Percentiles rank a stretch among this genome's conserved stretches.
Evolutionary conservation across 331 rosid species (phyloP).

Genomic region (Rosa hybrid): DNA sequence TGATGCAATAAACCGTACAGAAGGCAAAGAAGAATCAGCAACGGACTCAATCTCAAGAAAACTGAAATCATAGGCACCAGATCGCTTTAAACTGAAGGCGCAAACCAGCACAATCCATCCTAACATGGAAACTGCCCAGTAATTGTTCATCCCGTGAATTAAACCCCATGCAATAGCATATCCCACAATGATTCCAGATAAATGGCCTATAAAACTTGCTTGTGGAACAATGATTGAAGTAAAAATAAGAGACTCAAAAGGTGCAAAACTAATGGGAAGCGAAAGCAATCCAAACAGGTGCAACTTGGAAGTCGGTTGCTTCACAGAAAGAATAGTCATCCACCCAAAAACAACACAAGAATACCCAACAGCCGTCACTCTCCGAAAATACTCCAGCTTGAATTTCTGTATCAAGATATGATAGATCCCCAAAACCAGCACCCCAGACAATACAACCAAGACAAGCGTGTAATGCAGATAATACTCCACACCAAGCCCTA

Average conservation of each 20-base stretch:
- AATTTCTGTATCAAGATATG: conserved; percentile 81
- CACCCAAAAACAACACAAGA: conserved; percentile 99
- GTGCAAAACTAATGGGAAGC: conserved; percentile 95
- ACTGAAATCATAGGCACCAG: conserved; percentile 62
- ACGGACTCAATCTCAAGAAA: conserved; percentile 94
- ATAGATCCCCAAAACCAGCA: conserved; percentile 73
- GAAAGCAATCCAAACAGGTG: conserved; percentile 92
- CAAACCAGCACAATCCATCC: conserved; percentile 79
- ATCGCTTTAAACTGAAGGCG: conserved; percentile 74
- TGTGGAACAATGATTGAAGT: conserved; percentile 96
- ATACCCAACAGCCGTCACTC: conserved; percentile 93
- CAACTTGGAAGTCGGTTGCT: conserved; percentile 87
- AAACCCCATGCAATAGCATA: conserved; percentile 98
- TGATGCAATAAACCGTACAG: conserved; percentile 71
- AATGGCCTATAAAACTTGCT: conserved; percentile 95
- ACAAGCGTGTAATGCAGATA: conserved; percentile 95
- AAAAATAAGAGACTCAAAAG: conserved; percentile 89
- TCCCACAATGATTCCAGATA: conserved; percentile 90
- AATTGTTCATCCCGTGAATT: conserved; percentile 89
- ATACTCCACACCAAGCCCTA: conserved; percentile 82
- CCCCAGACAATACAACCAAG: conserved; percentile 72
- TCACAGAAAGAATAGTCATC: conserved; percentile 97
- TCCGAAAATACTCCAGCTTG: conserved; percentile 80
- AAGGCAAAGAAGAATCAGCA: conserved; percentile 73
- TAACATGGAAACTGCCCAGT: conserved; percentile 79